phyloP scores from a whole-genome alignment of 208 protist genomes.

The Crithidia acanthocephali region DNA sequence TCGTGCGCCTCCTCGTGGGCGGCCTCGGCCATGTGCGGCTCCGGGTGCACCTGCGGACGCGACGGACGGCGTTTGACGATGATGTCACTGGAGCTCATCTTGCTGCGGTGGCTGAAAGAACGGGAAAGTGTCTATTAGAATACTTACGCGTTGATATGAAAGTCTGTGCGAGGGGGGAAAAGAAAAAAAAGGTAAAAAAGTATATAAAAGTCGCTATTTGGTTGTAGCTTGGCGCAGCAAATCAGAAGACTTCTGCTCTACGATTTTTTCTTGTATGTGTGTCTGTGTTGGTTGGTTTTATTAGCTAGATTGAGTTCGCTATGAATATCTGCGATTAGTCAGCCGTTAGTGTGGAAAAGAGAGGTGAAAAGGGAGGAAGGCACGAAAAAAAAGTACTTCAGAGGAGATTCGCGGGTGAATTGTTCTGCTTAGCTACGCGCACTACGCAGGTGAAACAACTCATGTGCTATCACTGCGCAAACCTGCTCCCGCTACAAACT shows the following conservation, averaged over 20 bases:
- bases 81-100: constrained; percentile 9
- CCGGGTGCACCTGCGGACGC: constrained; percentile 1
- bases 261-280: background rate
- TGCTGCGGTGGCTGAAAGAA: background rate
- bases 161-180: background rate
- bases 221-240: background rate
- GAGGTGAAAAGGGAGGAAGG: background rate
- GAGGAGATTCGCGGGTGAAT: background rate
- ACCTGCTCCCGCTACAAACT: too few species aligned
- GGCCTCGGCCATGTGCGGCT: background rate
- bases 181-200: background rate
- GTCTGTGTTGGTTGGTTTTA: background rate
- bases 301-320: background rate
- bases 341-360: background rate
- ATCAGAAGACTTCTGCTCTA: background rate
- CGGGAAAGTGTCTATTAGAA: too few species aligned
- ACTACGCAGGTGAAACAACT: too few species aligned
- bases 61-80: constrained; percentile 19
- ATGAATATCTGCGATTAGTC: background rate
- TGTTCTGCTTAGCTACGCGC: too few species aligned
- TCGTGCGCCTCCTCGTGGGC: background rate
- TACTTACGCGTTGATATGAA: too few species aligned
- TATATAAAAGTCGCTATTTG: background rate
- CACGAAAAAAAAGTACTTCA: too few species aligned
- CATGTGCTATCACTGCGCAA: too few species aligned